phyloP scores from a whole-genome alignment of 2,329 filamentous ascomycete genomes.

The Pseudocercospora cruenta region DNA sequence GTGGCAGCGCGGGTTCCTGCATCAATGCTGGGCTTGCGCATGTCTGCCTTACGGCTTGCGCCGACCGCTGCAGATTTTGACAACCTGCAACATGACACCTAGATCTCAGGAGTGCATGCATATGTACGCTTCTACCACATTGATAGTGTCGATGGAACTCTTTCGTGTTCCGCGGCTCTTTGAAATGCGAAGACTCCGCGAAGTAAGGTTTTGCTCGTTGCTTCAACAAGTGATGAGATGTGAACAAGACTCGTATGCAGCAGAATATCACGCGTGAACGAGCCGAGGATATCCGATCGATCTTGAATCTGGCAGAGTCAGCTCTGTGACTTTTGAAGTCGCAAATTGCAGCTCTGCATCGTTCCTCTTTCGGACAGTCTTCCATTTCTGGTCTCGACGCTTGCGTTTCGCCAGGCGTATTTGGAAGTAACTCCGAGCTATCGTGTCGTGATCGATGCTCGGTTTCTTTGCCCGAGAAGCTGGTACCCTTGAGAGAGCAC shows the following conservation, averaged over 20 bases:
- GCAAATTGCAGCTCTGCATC: background rate
- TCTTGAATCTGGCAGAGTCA: background rate
- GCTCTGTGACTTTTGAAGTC: background rate
- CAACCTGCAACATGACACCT: constrained; percentile 2
- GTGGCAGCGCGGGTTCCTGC: constrained; percentile 4
- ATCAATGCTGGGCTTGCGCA: background rate
- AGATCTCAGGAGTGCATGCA: constrained; percentile 6
- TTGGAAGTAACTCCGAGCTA: background rate
- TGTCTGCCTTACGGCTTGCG: background rate
- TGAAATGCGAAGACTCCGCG: background rate
- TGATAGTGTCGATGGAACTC: background rate
- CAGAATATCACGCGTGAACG: background rate
- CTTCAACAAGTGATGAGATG: background rate
- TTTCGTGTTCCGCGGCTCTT: background rate
- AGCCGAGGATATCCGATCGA: constrained; percentile 1
- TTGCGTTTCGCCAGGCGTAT: background rate
- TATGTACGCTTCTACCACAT: background rate
- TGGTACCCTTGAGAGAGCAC: background rate
- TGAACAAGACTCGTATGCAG: background rate
- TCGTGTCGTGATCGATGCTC: background rate
- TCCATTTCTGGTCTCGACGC: background rate
- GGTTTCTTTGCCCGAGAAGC: background rate
- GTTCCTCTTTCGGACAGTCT: background rate
- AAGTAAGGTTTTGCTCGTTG: background rate
- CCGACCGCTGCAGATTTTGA: background rate